Evolutionary conservation across 176 grass and related monocot species (phyloP), one percentile per base, ranked within the genome.

Genomic region (Carex parvula): DNA sequence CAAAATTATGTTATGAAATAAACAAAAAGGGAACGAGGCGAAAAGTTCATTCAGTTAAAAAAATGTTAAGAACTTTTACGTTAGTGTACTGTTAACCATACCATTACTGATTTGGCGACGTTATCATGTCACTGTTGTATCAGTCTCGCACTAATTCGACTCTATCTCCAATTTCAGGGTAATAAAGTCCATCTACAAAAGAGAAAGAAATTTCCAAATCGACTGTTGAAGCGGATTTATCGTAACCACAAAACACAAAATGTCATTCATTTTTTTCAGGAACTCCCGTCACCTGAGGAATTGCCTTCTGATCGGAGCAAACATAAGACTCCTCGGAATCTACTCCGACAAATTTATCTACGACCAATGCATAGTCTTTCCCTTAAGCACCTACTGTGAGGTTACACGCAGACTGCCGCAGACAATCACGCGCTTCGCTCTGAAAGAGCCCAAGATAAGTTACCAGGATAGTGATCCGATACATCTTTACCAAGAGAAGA

Each of bases 211-310:
- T 20, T 59, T 26, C 53, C 1, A 35, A 60, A 60, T 33, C 12
- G 0, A 39, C 14, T 81, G 57, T 63, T 64, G 30, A 61, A 15
- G 59, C 58, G 21, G 44, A 29, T 67, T 48, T 39, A 81, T 54
- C 10, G 32, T 14, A 24, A 2, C 33, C 4, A 63, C 9, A 29
- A 21, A 65, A 18, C 6, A 55, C 72, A 76, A 15, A 82, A 82
- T 82, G 80, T 67, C 81, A 70, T 41, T 78, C 41, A 66, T 95
- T 82, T 89, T 87, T 84, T 88, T 83, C 11, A 90, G 88, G 44
- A 91, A 93, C 73, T 91, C 87, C 58, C 75, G 86, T 88, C 91
- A 90, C 59, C 60, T 98, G 64, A 85, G 89, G 73, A 92, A 84
- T 61, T 81, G 85, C 80, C 74, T 90, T 70, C 83, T 84, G 87